phyloP scores from a whole-genome alignment of 345 rosid species.

The Eucalyptus pauciflora region DNA sequence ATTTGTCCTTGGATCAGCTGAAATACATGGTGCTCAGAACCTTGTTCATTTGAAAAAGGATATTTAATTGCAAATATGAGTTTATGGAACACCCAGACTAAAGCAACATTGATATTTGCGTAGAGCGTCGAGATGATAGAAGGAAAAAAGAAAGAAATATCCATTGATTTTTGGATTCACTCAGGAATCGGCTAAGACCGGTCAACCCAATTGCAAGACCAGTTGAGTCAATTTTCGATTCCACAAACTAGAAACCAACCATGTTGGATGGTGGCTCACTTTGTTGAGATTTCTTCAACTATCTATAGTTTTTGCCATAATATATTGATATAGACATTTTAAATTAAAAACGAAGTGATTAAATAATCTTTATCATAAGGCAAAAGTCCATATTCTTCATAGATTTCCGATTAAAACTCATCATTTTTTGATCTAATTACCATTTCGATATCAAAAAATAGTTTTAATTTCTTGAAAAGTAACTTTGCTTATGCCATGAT shows the following conservation, averaged over 20 bases:
- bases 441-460: not conserved
- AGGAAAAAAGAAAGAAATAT: not conserved
- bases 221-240: not conserved
- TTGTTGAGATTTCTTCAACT: not conserved
- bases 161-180: not conserved
- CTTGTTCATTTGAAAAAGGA: not conserved
- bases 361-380: not conserved
- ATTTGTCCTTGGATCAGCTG: not conserved
- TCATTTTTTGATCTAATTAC: not conserved
- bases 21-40: not conserved
- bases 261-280: not conserved
- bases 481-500: not conserved
- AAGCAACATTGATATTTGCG: not conserved
- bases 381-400: not conserved
- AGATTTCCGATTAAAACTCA: not conserved
- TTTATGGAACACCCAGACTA: not conserved
- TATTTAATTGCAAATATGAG: not conserved
- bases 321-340: not conserved
- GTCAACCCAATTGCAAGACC: not conserved
- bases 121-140: not conserved
- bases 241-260: not conserved
- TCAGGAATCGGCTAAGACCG: accelerated
- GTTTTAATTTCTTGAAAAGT: not conserved
- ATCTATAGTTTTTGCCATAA: not conserved
- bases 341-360: not conserved